Evolutionary conservation across 768 basidiomycete species (phyloP).

Genomic region (Kwoniella pini): DNA sequence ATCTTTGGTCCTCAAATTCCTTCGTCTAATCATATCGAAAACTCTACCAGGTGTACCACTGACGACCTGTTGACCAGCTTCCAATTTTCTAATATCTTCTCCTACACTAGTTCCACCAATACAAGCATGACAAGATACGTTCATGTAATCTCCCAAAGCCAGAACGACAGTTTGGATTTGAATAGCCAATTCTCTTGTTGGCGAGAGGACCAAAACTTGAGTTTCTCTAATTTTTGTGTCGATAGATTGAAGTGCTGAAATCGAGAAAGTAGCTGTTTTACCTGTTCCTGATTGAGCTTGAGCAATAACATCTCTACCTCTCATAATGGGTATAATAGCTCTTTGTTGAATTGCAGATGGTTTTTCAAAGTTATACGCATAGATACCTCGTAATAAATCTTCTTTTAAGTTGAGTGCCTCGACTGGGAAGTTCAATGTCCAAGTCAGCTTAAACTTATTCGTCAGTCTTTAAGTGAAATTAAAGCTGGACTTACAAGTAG

Average conservation of each 20-base stretch:
- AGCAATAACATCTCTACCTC: slow-evolving; percentile 87
- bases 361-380: slow-evolving; percentile 73
- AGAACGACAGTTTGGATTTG: slow-evolving; percentile 97
- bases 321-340: slow-evolving; percentile 89
- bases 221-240: slow-evolving; percentile 92
- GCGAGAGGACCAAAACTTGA: slow-evolving; percentile 92
- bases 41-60: slow-evolving; percentile 97
- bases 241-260: slow-evolving; percentile 96
- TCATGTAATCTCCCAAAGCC: slow-evolving; percentile 98
- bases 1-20: slow-evolving; percentile 88
- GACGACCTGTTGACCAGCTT: slow-evolving; percentile 96
- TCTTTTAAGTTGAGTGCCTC: slow-evolving; percentile 55
- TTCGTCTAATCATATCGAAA: slow-evolving; percentile 97
- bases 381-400: slow-evolving; percentile 55
- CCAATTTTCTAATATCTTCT: slow-evolving; percentile 94
- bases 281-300: slow-evolving; percentile 99
- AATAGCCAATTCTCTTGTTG: slow-evolving; percentile 98
- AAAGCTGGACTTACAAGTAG: slow-evolving; percentile 51
- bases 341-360: slow-evolving; percentile 98
- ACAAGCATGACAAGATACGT: slow-evolving; percentile 97
- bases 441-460: slow-evolving; percentile 25
- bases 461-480: neutral
- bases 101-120: slow-evolving; percentile 97
- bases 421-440: slow-evolving; percentile 32
- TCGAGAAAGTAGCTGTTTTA: slow-evolving; percentile 99